Evolutionary conservation across 129 eudicot species (phyloP).

Genomic region (Artemisia annua): DNA sequence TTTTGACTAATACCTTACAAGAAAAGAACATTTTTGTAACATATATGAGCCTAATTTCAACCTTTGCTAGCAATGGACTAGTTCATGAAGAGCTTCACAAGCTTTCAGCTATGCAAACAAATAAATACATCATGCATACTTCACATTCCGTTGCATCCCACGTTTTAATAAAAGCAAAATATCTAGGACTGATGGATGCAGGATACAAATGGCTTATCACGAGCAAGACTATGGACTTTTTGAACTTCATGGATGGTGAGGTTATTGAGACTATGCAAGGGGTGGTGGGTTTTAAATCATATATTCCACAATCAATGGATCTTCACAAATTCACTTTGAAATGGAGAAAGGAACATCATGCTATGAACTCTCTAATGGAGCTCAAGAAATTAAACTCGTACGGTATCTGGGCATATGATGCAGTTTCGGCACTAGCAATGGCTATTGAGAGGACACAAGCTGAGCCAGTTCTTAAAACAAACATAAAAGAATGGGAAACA

Average conservation of each 20-base stretch:
- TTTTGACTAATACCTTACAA: conserved; percentile 12
- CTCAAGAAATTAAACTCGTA: conserved; percentile 12
- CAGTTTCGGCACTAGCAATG: conserved; percentile 34
- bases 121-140: conserved; percentile 35
- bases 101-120: conserved; percentile 29
- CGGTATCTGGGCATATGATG: conserved; percentile 36
- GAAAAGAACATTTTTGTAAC: conserved; percentile 18
- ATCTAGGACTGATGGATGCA: conserved; percentile 47
- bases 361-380: conserved; percentile 1
- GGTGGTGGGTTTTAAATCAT: conserved; percentile 42
- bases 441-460: conserved; percentile 33
- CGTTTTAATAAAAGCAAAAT: conserved; percentile 29
- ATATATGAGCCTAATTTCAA: conserved; percentile 30
- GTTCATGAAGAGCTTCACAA: conserved; percentile 35
- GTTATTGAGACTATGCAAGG: conserved; percentile 47
- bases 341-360: conserved; percentile 29
- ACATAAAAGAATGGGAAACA: conserved; percentile 16
- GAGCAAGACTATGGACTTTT: conserved; percentile 20
- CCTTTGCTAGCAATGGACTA: conserved; percentile 24
- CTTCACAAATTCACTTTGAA: conserved; percentile 25
- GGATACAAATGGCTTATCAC: conserved; percentile 63
- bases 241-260: conserved; percentile 27
- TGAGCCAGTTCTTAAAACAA: not conserved
- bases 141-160: conserved; percentile 37
- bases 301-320: conserved; percentile 34